These are phyloP conservation scores for Amphicarpaea edgeworthii DNA, from an alignment of 306 rosid genomes.

Conservation along the genomic window DNA sequence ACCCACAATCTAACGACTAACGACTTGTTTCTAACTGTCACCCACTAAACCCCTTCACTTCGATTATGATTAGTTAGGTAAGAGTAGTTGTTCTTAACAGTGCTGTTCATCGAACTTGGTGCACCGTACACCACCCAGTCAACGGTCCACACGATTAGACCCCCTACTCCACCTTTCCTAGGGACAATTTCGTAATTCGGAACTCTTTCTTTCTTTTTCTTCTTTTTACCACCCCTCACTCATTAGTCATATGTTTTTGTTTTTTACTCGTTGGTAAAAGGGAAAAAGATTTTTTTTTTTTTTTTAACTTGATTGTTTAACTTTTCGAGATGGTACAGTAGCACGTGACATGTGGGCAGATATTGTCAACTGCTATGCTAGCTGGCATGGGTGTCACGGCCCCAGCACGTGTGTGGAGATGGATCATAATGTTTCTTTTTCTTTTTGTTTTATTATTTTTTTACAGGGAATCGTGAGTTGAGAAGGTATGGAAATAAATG, in stretches of 20 bases:
- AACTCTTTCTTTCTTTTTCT: too few relatives aligned
- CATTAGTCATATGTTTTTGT: background rate
- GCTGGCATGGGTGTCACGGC: constrained; percentile 63
- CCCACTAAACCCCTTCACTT: background rate
- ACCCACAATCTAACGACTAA: constrained; percentile 32
- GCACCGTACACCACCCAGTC: constrained; percentile 18
- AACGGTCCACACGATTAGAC: constrained; percentile 39
- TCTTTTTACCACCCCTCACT: background rate
- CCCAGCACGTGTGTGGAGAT: constrained; percentile 47
- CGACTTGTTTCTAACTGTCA: constrained; percentile 44
- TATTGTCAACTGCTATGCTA: constrained; percentile 51
- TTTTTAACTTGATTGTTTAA: background rate
- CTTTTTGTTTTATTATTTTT: background rate
- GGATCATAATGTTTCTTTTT: constrained; percentile 34
- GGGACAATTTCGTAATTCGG: background rate
- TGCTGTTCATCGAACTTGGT: constrained; percentile 2
- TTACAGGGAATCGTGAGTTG: background rate
- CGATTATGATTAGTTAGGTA: constrained; percentile 27
- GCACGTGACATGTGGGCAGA: constrained; percentile 63
- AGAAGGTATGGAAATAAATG: background rate
- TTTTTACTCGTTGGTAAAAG: constrained; percentile 6
- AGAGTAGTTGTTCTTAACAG: constrained; percentile 8
- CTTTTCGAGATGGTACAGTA: constrained; percentile 41
- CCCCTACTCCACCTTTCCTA: background rate
- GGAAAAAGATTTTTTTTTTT: background rate